Conservation (phyloP, 2,329 filamentous ascomycete species). For the Cadophora sp. region DNA sequence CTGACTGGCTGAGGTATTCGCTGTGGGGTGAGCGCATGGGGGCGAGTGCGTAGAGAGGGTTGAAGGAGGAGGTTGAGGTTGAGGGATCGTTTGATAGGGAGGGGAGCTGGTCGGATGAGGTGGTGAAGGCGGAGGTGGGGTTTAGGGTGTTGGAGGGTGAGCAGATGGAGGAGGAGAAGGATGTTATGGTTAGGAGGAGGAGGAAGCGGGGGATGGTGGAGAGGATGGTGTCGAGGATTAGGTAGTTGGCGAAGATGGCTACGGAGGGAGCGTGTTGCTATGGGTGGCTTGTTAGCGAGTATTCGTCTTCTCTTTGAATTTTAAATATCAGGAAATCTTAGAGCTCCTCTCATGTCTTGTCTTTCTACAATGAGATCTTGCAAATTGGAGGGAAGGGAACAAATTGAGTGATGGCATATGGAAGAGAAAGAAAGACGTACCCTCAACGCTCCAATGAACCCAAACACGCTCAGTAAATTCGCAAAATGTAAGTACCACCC, state of each 20-base stretch:
- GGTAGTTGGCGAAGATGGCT: conserved; percentile 43
- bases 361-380: neutral
- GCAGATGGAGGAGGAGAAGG: conserved; percentile 32
- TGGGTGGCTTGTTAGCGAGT: conserved; percentile 10
- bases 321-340: neutral
- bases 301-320: neutral
- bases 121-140: neutral
- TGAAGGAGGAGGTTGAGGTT: conserved; percentile 23
- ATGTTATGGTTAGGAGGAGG: conserved; percentile 37
- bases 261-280: conserved; percentile 41
- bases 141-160: conserved; percentile 16
- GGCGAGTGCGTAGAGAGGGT: conserved; percentile 1
- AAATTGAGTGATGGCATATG: neutral
- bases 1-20: conserved; percentile 2
- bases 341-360: neutral
- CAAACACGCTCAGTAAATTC: conserved; percentile 48
- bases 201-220: conserved; percentile 41
- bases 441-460: conserved; percentile 51
- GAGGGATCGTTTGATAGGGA: conserved; percentile 25
- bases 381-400: neutral
- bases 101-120: conserved; percentile 13
- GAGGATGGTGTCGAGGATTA: conserved; percentile 42
- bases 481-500: conserved; percentile 49
- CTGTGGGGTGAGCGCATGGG: neutral
- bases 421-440: conserved; percentile 42